Percentiles rank a stretch among this genome's conserved stretches.
phyloP scores from a whole-genome alignment of 164 flowering plant species.

The Echeveria elegans region DNA sequence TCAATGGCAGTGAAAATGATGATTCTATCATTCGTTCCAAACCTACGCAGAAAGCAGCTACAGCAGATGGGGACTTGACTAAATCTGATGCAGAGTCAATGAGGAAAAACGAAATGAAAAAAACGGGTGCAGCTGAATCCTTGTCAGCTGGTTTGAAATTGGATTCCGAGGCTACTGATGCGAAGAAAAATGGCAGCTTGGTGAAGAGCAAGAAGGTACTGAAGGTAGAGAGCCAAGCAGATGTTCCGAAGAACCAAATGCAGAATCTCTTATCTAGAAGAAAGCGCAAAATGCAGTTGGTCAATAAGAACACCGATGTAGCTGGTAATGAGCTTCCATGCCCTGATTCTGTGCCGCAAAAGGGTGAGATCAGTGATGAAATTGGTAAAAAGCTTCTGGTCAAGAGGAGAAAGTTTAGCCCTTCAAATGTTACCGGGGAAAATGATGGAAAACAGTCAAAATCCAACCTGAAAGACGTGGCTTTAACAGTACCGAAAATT shows the following conservation, averaged over 20 bases:
- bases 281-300: constrained; percentile 24
- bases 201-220: constrained; percentile 23
- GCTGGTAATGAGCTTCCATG: constrained; percentile 22
- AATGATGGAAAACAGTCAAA: constrained; percentile 13
- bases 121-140: constrained; percentile 20
- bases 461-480: constrained; percentile 3
- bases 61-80: not conserved
- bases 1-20: not conserved
- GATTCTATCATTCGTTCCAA: not conserved
- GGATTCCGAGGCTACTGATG: constrained; percentile 19
- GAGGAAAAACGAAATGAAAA: constrained; percentile 21
- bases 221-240: constrained; percentile 10
- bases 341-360: constrained; percentile 37
- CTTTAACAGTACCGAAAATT: constrained; percentile 14
- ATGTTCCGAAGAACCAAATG: constrained; percentile 1
- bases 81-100: constrained; percentile 15
- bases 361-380: constrained; percentile 19
- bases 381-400: not conserved
- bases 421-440: not conserved
- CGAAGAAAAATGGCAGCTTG: constrained; percentile 24
- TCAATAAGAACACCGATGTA: constrained; percentile 24
- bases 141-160: constrained; percentile 19
- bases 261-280: constrained; percentile 11
- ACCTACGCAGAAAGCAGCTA: constrained; percentile 17
- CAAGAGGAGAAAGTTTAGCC: not conserved